Conservation (phyloP, 2,329 filamentous ascomycete genomes). For the Spiromastix sp. region DNA sequence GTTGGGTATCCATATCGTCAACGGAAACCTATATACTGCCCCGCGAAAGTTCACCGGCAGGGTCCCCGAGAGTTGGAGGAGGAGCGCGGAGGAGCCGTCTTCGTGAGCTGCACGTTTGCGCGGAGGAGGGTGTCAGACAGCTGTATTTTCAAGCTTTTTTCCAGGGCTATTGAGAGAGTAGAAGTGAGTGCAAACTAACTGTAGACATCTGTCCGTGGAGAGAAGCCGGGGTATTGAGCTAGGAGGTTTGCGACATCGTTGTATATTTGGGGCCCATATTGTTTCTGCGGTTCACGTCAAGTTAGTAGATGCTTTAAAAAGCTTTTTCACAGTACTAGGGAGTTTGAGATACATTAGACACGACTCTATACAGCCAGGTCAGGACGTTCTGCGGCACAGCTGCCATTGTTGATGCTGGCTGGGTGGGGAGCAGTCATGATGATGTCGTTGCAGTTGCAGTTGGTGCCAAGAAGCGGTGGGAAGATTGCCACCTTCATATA, state of each 20-base stretch:
- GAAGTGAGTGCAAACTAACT: slow-evolving; percentile 56
- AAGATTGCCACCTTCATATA: no score
- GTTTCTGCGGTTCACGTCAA: slow-evolving; percentile 5
- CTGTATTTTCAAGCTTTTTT: no score
- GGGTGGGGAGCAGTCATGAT: slow-evolving; percentile 2
- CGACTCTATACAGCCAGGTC: slow-evolving; percentile 88
- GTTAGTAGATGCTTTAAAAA: slow-evolving; percentile 2
- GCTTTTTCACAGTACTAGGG: neutral
- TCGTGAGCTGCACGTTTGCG: slow-evolving; percentile 85
- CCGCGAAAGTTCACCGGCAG: slow-evolving; percentile 87
- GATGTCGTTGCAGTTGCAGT: slow-evolving; percentile 1
- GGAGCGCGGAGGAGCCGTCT: slow-evolving; percentile 73
- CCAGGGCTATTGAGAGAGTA: no score
- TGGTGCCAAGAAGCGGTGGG: no score
- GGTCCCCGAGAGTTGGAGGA: slow-evolving; percentile 78
- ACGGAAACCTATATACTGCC: slow-evolving; percentile 77
- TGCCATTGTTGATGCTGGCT: slow-evolving; percentile 4
- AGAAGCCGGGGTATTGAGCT: slow-evolving; percentile 65
- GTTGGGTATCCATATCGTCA: slow-evolving; percentile 89
- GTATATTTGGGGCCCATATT: slow-evolving; percentile 56
- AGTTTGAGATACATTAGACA: slow-evolving; percentile 53
- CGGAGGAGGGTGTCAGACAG: no score
- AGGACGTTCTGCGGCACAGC: slow-evolving; percentile 75
- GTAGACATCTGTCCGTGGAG: slow-evolving; percentile 86
- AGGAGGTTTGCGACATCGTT: slow-evolving; percentile 79